Conservation (phyloP, 768 basidiomycete genomes). For the Calocera cornea region DNA sequence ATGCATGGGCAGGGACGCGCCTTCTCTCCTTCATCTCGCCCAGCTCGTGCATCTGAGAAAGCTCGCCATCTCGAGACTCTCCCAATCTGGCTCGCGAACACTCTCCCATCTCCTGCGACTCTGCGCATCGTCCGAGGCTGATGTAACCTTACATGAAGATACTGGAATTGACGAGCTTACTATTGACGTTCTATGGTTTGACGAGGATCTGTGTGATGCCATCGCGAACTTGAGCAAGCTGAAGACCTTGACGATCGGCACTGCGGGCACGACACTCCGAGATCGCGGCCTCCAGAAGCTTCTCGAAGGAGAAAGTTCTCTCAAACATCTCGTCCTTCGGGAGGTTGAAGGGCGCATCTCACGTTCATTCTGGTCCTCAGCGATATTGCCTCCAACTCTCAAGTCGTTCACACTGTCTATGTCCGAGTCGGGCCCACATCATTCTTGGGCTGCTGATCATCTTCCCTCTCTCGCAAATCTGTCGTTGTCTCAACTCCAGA, state of each 20-base stretch:
- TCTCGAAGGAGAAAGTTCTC: constrained; percentile 25
- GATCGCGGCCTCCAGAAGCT: constrained; percentile 26
- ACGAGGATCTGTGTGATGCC: constrained; percentile 27
- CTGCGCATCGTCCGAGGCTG: constrained; percentile 13
- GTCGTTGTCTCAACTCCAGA: constrained; percentile 20
- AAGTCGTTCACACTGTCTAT: constrained; percentile 21
- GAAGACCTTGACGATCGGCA: constrained; percentile 23
- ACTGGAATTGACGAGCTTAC: constrained; percentile 25
- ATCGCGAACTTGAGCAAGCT: constrained; percentile 26
- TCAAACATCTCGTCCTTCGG: constrained; percentile 26
- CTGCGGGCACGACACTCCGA: constrained; percentile 28
- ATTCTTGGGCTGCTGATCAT: constrained; percentile 32
- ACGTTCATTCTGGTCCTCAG: constrained; percentile 6
- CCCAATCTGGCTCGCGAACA: constrained; percentile 26
- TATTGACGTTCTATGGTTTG: constrained; percentile 31
- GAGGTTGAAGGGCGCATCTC: constrained; percentile 27
- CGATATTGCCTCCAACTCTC: constrained; percentile 19
- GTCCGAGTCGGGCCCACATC: constrained; percentile 25
- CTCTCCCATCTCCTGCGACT: constrained; percentile 19
- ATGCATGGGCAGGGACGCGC: constrained; percentile 21
- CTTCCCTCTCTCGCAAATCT: constrained; percentile 24
- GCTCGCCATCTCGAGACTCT: constrained; percentile 25
- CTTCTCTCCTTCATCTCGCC: constrained; percentile 25
- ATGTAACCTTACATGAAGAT: constrained; percentile 12
- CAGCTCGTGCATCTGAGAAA: constrained; percentile 20